phyloP scores from a whole-genome alignment of 495 filamentous ascomycete genomes.

The Clohesyomyces aquaticus region DNA sequence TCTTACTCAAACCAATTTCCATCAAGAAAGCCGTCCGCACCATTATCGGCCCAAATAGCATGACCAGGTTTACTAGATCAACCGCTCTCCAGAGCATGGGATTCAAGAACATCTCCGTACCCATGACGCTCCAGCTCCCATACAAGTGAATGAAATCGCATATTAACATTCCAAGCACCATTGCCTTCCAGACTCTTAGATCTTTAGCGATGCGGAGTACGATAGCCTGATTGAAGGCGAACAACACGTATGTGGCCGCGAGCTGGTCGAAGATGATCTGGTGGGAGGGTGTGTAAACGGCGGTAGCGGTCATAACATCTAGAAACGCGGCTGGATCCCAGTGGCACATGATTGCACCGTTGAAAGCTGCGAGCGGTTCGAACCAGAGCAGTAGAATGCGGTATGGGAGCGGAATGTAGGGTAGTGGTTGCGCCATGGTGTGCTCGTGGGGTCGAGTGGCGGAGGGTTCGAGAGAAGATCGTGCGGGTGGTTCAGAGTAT shows the following conservation, averaged over 20 bases:
- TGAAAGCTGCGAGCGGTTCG: conserved; percentile 43
- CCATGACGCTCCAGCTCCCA: conserved; percentile 36
- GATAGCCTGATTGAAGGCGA: conserved; percentile 43
- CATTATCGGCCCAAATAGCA: conserved; percentile 38
- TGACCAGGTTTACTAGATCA: conserved; percentile 39
- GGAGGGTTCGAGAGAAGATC: too few relatives aligned
- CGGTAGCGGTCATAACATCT: conserved; percentile 34
- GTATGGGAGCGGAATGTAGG: conserved; percentile 42
- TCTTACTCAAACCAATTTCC: conserved; percentile 36
- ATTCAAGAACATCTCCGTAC: conserved; percentile 29
- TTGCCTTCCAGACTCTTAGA: conserved; percentile 40
- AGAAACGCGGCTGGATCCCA: conserved; percentile 38
- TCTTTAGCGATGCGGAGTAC: conserved; percentile 42
- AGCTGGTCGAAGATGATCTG: conserved; percentile 44
- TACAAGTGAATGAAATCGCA: conserved; percentile 44
- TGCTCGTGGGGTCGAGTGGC: too few relatives aligned
- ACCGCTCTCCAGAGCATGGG: conserved; percentile 41
- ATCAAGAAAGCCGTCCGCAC: conserved; percentile 40
- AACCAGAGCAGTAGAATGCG: conserved; percentile 46
- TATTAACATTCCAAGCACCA: conserved; percentile 43
- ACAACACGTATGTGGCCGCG: conserved; percentile 40
- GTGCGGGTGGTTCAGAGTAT: too few relatives aligned
- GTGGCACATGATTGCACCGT: conserved; percentile 39
- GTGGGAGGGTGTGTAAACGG: conserved; percentile 28
- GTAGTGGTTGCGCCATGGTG: conserved; percentile 13